A percentile compares a stretch with the other conserved stretches of the same genome.
These are phyloP conservation scores for Petunia axillaris DNA, from an alignment of 257 asterid genomes.

Conservation along the genomic window DNA sequence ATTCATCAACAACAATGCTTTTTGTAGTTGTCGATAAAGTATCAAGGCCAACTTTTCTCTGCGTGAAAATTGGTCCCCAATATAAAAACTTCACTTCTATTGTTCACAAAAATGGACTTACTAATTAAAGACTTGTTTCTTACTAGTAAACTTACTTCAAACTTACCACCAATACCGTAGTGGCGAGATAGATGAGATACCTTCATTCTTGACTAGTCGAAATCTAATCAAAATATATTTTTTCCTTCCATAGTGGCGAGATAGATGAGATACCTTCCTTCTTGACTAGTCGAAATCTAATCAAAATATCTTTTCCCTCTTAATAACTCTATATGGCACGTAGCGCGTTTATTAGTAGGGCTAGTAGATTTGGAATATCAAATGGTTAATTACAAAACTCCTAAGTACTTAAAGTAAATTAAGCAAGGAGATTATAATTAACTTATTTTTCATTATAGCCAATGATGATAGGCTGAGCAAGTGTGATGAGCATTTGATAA, in stretches of 20 bases:
- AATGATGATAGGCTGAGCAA: slow-evolving; percentile 28
- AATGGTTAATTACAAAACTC: not conserved
- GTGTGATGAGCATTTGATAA: slow-evolving; percentile 46
- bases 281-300: not conserved
- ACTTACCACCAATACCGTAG: not conserved
- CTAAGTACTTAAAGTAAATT: not conserved
- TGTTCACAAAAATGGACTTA: not conserved
- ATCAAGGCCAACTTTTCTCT: slow-evolving; percentile 49
- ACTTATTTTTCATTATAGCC: not conserved
- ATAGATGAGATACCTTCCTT: not conserved
- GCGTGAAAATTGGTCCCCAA: slow-evolving; percentile 55
- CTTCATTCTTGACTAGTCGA: not conserved
- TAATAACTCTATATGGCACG: too few species aligned
- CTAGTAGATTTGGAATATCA: too few species aligned
- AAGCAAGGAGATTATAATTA: not conserved
- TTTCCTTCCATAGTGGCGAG: not conserved
- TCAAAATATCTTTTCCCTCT: too few species aligned
- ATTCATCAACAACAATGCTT: slow-evolving; percentile 43
- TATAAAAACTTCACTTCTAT: not conserved
- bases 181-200: not conserved
- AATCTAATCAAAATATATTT: too few species aligned
- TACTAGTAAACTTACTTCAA: slow-evolving; percentile 11
- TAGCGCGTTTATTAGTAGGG: too few species aligned
- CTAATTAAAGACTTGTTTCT: slow-evolving; percentile 22
- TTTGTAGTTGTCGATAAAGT: slow-evolving; percentile 69